Percentiles rank a stretch among this genome's conserved stretches.
These are phyloP conservation scores for Candida stauntonica DNA, from an alignment of 805 yeast species.

Conservation along the genomic window DNA sequence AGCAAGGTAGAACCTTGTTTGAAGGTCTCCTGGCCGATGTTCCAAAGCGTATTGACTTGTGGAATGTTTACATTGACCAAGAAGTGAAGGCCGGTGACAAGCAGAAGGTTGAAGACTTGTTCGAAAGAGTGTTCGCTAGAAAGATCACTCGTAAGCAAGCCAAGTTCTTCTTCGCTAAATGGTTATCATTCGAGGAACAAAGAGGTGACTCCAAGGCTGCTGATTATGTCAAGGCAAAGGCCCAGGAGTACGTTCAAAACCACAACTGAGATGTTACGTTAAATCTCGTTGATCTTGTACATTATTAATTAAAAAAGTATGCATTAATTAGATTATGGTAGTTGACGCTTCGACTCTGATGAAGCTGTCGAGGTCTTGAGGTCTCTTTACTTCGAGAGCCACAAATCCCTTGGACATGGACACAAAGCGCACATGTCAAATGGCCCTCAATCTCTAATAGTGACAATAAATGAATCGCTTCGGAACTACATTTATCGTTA, in stretches of 20 bases:
- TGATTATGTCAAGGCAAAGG: conserved; percentile 87
- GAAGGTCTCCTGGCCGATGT: conserved; percentile 89
- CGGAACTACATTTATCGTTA: no score
- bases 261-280: conserved; percentile 1
- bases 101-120: conserved; percentile 67
- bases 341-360: no score
- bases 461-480: no score
- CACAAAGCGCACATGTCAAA: no score
- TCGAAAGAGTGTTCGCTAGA: conserved; percentile 67
- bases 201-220: conserved; percentile 62
- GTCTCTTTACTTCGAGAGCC: no score
- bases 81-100: conserved; percentile 73
- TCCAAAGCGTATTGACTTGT: conserved; percentile 86
- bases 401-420: no score
- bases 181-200: conserved; percentile 79
- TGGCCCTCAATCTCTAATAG: no score
- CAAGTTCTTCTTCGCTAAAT: conserved; percentile 88
- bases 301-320: neutral
- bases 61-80: conserved; percentile 95
- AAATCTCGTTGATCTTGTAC: neutral
- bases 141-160: conserved; percentile 85
- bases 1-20: conserved; percentile 90
- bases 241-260: conserved; percentile 64
- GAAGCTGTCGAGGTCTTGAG: no score
- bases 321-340: neutral